phyloP scores from a whole-genome alignment of 352 stramenopile species.

The Phytophthora pseudosyringae region DNA sequence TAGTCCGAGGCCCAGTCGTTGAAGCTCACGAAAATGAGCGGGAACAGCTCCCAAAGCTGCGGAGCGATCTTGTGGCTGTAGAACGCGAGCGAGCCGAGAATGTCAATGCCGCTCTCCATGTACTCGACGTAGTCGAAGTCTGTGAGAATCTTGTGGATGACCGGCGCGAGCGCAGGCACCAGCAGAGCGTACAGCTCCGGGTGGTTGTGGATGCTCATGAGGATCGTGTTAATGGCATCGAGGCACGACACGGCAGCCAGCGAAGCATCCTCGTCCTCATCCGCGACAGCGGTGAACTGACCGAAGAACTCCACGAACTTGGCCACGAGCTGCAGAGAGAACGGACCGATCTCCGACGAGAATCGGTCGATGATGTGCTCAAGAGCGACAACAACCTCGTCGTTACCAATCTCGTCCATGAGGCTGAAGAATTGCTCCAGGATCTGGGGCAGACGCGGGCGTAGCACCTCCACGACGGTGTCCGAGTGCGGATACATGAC shows the following conservation, averaged over 20 bases:
- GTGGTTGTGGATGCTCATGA: slow-evolving; percentile 85
- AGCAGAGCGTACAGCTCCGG: slow-evolving; percentile 88
- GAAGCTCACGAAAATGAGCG: slow-evolving; percentile 95
- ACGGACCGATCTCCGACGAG: slow-evolving; percentile 95
- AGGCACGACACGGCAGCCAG: slow-evolving; percentile 93
- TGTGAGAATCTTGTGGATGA: slow-evolving; percentile 96
- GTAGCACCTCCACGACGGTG: slow-evolving; percentile 84
- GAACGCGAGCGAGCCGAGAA: slow-evolving; percentile 96
- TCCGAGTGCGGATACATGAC: slow-evolving; percentile 89
- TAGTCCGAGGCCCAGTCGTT: slow-evolving; percentile 97
- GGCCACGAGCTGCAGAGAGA: slow-evolving; percentile 92
- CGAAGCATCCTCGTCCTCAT: slow-evolving; percentile 96
- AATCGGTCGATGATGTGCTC: slow-evolving; percentile 97
- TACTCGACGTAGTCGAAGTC: slow-evolving; percentile 98
- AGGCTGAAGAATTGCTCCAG: slow-evolving; percentile 98
- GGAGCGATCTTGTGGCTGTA: slow-evolving; percentile 93
- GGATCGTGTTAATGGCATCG: slow-evolving; percentile 87
- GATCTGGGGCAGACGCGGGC: slow-evolving; percentile 94
- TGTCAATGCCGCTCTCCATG: slow-evolving; percentile 96
- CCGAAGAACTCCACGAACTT: slow-evolving; percentile 96
- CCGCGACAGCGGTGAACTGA: slow-evolving; percentile 92
- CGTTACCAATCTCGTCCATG: slow-evolving; percentile 99
- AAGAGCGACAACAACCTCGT: slow-evolving; percentile 96
- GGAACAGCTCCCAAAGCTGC: slow-evolving; percentile 96
- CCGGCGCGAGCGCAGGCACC: slow-evolving; percentile 94